phyloP scores from a whole-genome alignment of 768 basidiomycete species.

The Mycena metata region DNA sequence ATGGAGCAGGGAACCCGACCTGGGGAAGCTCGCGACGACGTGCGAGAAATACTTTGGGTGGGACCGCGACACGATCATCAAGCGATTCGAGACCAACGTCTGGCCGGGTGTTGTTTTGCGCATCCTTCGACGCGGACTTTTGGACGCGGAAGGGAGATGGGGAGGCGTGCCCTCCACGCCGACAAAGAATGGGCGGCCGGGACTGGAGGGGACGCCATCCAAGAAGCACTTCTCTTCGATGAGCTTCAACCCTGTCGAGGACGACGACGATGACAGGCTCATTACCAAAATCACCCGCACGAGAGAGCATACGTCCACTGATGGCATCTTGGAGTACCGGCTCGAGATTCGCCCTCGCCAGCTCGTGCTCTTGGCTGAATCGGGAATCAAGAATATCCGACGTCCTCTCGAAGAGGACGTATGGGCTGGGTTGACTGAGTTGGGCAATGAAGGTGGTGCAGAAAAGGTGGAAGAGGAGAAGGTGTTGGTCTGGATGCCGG shows the following conservation, averaged over 20 bases:
- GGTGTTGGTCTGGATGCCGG: conserved; percentile 80
- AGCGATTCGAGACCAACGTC: conserved; percentile 87
- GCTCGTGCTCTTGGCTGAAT: conserved; percentile 74
- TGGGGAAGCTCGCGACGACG: conserved; percentile 77
- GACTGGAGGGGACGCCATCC: conserved; percentile 60
- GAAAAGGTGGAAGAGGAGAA: conserved; percentile 56
- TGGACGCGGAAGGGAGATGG: conserved; percentile 59
- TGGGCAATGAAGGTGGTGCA: conserved; percentile 54
- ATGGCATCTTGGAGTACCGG: conserved; percentile 82
- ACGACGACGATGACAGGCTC: conserved; percentile 56
- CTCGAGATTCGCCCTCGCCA: conserved; percentile 79
- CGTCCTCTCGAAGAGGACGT: conserved; percentile 61
- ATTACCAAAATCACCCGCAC: conserved; percentile 76
- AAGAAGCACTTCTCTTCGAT: conserved; percentile 69
- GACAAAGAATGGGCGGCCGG: conserved; percentile 40
- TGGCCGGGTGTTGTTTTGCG: conserved; percentile 84
- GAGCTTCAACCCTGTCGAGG: conserved; percentile 52
- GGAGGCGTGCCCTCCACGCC: conserved; percentile 54
- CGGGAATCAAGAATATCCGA: conserved; percentile 75
- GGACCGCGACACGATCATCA: conserved; percentile 87
- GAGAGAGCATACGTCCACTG: conserved; percentile 79
- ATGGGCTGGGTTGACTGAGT: conserved; percentile 67
- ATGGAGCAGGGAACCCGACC: conserved; percentile 73
- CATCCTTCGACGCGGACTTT: conserved; percentile 73
- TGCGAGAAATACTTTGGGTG: conserved; percentile 95